Evolutionary conservation across 169 alveolate species (phyloP).

Genomic region (Plasmodium sp.): DNA sequence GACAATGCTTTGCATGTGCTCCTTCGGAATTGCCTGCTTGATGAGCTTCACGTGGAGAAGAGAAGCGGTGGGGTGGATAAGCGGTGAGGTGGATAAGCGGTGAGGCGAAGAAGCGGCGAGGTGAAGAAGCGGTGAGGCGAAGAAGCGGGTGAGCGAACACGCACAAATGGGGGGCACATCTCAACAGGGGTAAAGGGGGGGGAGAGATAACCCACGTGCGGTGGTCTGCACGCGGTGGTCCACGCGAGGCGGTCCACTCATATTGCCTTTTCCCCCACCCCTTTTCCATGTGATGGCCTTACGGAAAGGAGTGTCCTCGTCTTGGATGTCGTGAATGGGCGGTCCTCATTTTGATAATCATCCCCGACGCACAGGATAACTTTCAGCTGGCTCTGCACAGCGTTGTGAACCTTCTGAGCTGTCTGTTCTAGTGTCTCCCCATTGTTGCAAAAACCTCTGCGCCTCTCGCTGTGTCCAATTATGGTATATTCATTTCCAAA

Average conservation of each 20-base stretch:
- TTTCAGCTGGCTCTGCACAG: slow-evolving; percentile 33
- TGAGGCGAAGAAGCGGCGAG: background rate
- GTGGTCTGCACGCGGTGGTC: background rate
- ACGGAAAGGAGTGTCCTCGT: slow-evolving; percentile 16
- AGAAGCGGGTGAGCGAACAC: background rate
- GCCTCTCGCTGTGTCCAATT: slow-evolving; percentile 73
- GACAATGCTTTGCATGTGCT: slow-evolving; percentile 40
- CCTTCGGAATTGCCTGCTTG: slow-evolving; percentile 27
- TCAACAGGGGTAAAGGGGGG: background rate
- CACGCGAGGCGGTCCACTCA: background rate
- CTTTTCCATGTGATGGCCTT: background rate
- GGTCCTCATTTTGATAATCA: background rate
- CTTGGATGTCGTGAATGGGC: background rate
- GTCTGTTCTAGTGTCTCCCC: slow-evolving; percentile 52
- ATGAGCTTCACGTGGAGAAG: slow-evolving; percentile 5
- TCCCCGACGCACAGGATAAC: slow-evolving; percentile 67
- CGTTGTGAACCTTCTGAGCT: slow-evolving; percentile 33
- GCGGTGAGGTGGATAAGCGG: too few species aligned
- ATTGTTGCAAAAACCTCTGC: slow-evolving; percentile 15
- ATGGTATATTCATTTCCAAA: slow-evolving; percentile 18
- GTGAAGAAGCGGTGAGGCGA: background rate
- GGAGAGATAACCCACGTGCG: background rate
- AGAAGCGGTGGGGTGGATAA: background rate
- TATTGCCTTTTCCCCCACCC: background rate
- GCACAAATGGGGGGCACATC: background rate